phyloP scores from a whole-genome alignment of 2,329 filamentous ascomycete genomes.

The Diplodia seriata region DNA sequence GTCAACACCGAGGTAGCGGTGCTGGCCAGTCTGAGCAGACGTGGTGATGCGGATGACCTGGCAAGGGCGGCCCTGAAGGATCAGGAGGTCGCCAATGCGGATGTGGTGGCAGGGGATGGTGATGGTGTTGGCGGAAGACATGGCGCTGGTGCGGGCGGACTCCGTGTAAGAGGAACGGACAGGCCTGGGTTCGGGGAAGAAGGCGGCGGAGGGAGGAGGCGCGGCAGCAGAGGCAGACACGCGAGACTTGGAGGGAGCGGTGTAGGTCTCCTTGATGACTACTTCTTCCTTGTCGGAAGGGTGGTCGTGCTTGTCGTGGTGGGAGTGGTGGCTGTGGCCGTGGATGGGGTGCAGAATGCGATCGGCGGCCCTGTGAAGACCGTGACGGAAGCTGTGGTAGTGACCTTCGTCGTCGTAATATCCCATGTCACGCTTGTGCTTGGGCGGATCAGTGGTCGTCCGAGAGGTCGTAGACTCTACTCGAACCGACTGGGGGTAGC shows the following conservation, averaged over 20 bases:
- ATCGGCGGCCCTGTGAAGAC: constrained; percentile 71
- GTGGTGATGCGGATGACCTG: constrained; percentile 99
- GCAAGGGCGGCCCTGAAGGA: constrained; percentile 98
- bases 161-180: constrained; percentile 34
- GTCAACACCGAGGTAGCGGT: constrained; percentile 99
- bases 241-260: constrained; percentile 42
- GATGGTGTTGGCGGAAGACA: constrained; percentile 80
- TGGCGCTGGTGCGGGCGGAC: constrained; percentile 41
- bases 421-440: constrained; percentile 70
- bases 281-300: constrained; percentile 53
- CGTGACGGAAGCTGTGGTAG: constrained; percentile 77
- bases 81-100: constrained; percentile 97
- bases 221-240: constrained; percentile 49
- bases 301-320: constrained; percentile 53
- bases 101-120: constrained; percentile 99
- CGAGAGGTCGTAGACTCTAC: constrained; percentile 55
- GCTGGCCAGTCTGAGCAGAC: constrained; percentile 96
- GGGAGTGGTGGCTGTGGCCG: constrained; percentile 58
- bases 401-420: constrained; percentile 82
- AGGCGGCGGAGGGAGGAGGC: constrained; percentile 35
- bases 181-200: constrained; percentile 38
- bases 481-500: constrained; percentile 56
- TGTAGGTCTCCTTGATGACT: constrained; percentile 55
- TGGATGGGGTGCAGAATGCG: constrained; percentile 69
- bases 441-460: constrained; percentile 60